Evolutionary conservation across 257 asterid genomes (phyloP).

Genomic region (Ophiorrhiza pumila): DNA sequence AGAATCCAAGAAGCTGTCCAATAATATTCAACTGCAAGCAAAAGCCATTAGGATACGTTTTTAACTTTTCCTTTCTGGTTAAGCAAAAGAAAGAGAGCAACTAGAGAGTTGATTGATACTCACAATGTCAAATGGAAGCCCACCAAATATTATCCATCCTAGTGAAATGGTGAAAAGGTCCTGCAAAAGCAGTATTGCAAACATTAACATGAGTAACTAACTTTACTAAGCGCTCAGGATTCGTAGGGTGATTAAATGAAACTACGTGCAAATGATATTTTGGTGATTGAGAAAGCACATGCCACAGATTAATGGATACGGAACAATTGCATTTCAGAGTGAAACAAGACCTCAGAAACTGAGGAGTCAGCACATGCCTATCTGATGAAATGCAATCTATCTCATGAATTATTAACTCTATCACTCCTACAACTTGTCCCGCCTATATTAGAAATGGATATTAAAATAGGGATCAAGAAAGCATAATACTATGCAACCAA

Average conservation of each 20-base stretch:
- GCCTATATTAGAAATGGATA: background rate
- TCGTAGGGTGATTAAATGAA: background rate
- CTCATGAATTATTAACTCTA: no score
- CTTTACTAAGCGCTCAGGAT: background rate
- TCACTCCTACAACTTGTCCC: no score
- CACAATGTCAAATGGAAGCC: conserved; percentile 86
- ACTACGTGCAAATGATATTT: no score
- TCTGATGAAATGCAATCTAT: no score
- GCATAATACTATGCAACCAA: background rate
- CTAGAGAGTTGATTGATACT: conserved; percentile 27
- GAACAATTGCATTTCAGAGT: no score
- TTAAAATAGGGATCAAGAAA: background rate
- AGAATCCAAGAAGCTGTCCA: conserved; percentile 76
- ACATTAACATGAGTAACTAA: background rate
- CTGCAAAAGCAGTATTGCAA: conserved; percentile 33
- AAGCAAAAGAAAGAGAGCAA: background rate
- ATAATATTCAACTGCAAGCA: conserved; percentile 65
- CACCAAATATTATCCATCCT: conserved; percentile 89
- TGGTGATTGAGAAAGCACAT: no score
- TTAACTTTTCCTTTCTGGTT: background rate
- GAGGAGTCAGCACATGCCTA: background rate
- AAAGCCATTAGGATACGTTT: background rate
- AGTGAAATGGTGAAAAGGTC: conserved; percentile 79
- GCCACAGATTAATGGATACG: no score
- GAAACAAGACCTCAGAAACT: no score